Evolutionary conservation across 768 basidiomycete genomes (phyloP).

Genomic region (Austroboletus eburneus): DNA sequence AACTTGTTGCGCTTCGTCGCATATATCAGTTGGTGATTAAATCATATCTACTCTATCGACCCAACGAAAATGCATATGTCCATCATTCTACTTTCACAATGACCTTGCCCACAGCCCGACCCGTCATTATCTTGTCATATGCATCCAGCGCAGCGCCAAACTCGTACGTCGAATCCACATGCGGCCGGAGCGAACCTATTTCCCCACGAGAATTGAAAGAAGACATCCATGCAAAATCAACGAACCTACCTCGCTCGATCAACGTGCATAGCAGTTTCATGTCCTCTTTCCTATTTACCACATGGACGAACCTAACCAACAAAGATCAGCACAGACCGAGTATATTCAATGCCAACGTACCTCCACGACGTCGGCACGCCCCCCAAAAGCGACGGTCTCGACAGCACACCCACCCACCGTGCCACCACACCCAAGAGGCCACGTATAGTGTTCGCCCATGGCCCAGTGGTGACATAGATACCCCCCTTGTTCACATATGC

Average conservation of each 20-base stretch:
- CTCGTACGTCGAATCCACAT: slow-evolving; percentile 54
- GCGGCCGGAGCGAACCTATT: slow-evolving; percentile 43
- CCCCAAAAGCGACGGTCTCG: slow-evolving; percentile 48
- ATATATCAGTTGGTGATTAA: too few species aligned
- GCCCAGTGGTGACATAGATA: slow-evolving; percentile 50
- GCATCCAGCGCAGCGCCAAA: slow-evolving; percentile 58
- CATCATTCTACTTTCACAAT: slow-evolving; percentile 46
- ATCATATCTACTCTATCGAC: too few species aligned
- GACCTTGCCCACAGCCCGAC: slow-evolving; percentile 61
- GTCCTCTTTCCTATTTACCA: slow-evolving; percentile 32
- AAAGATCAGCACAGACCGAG: too few species aligned
- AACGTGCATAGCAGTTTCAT: slow-evolving; percentile 35
- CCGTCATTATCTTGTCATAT: slow-evolving; percentile 56
- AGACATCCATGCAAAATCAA: neutral
- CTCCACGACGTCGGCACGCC: slow-evolving; percentile 44
- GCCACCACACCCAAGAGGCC: slow-evolving; percentile 6
- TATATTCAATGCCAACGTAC: too few species aligned
- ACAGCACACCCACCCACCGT: neutral
- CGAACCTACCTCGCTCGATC: slow-evolving; percentile 38
- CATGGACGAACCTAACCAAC: slow-evolving; percentile 28
- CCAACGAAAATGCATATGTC: neutral
- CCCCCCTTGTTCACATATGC: slow-evolving; percentile 52
- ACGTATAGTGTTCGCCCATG: slow-evolving; percentile 33
- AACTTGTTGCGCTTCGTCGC: too few species aligned
- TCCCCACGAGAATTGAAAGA: slow-evolving; percentile 15